Evolutionary conservation across 225 moss, liverwort and hornwort genomes (phyloP).

Genomic region (Physcomitrellopsis africana): DNA sequence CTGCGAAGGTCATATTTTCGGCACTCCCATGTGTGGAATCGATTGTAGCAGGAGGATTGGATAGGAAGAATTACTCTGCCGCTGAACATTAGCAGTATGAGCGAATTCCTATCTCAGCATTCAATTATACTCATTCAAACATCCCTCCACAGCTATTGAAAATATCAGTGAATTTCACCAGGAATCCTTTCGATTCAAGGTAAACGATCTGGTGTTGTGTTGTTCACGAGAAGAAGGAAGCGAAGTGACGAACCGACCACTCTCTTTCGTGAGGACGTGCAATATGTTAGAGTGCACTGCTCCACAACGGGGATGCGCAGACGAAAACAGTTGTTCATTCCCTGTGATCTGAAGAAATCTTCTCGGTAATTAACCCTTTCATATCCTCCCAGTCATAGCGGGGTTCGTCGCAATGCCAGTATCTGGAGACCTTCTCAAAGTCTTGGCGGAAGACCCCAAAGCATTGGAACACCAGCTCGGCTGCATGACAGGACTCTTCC

Average conservation of each 20-base stretch:
- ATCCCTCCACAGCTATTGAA: too few species aligned
- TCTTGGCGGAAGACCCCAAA: constrained; percentile 64
- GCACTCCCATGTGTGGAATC: neutral
- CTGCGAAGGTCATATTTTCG: constrained; percentile 19
- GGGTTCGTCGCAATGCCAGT: constrained; percentile 54
- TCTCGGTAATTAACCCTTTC: neutral
- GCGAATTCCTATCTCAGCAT: neutral
- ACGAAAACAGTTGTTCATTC: constrained; percentile 8
- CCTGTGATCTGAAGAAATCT: constrained; percentile 10
- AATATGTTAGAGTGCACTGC: constrained; percentile 24
- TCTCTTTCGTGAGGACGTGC: constrained; percentile 29
- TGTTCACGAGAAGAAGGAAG: too few species aligned
- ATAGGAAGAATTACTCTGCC: constrained; percentile 18
- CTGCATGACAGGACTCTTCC: constrained; percentile 74
- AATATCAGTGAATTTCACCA: too few species aligned
- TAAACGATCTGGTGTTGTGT: too few species aligned
- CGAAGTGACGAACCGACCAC: constrained; percentile 4
- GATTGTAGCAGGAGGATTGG: neutral
- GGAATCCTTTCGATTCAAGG: too few species aligned
- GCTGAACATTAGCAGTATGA: constrained; percentile 13
- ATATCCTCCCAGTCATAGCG: neutral
- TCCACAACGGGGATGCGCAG: neutral
- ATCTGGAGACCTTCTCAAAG: constrained; percentile 65
- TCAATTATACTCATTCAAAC: too few species aligned
- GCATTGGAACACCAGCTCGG: constrained; percentile 66